Base-by-base conservation (phyloP, 108 stramenopile genomes). In the Epipyxis sp. region DNA sequence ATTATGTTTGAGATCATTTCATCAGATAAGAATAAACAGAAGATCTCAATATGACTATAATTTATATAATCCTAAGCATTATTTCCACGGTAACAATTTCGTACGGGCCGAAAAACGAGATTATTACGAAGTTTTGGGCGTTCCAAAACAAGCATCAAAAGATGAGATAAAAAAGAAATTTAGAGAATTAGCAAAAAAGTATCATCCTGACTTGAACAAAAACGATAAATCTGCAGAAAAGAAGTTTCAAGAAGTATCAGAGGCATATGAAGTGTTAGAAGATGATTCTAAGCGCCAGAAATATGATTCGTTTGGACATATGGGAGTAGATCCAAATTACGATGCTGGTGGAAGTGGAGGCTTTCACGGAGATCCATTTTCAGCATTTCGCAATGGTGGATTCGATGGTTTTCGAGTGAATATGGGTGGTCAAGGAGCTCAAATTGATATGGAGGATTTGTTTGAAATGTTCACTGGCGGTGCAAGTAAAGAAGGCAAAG, bases 251-350 rank as follows among this genome's bases (percentile, higher is more conserved):
- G 92, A 94, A 77, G 92, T 84, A 10, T 91, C 91, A 27, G 93
- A 94, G 87, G 97, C 97, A 20, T 96, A 98, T 78, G 97, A 98
- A 87, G 89, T 93, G 34, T 88, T 98, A 44, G 88, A 90, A n/a
- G 92, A 95, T 84, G 88, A 88, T 16, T 85, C 94, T 44, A 88
- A 93, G 85, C 90, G 94, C 29, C 65, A 88, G 79, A 80, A 90
- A 62, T 95, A 95, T 84, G 92, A 95, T 82, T 77, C 87, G 59
- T 95, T 89, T 87, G 94, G 94, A 27, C 94, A 95, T 80, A 92
- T 92, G 39, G 94, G 91, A 40, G 90, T 92, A 40, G 93, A 95
- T 83, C 91, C 92, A 59, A 91, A 91, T 71, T 85, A 87, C 78
- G 84, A 85, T 45, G 87, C 83, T 39, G 87, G 87, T 27, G 84